These are phyloP conservation scores for Rhizophora mangle DNA, from an alignment of 345 rosid genomes.

Conservation along the genomic window DNA sequence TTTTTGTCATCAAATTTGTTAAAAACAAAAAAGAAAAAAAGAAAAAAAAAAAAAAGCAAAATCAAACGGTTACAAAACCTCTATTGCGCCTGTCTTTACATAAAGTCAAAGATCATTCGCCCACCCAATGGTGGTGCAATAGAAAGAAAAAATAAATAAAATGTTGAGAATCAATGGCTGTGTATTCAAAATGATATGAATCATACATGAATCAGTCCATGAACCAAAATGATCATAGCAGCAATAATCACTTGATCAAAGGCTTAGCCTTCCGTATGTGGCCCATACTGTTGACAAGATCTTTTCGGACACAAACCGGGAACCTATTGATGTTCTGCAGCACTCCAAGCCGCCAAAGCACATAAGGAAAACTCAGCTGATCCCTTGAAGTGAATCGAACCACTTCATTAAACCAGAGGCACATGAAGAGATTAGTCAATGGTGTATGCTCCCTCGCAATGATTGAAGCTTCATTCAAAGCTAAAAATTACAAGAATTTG, in stretches of 20 bases:
- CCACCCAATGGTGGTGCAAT: too few relatives aligned
- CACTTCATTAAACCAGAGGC: conserved; percentile 98
- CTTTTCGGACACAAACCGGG: conserved; percentile 89
- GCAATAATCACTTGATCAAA: conserved; percentile 24
- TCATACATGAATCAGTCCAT: too few relatives aligned
- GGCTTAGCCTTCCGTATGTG: conserved; percentile 90
- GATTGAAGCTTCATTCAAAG: conserved; percentile 82
- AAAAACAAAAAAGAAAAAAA: too few relatives aligned
- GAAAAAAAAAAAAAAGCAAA: too few relatives aligned
- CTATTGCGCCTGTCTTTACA: too few relatives aligned
- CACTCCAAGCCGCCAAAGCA: conserved; percentile 78
- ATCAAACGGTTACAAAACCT: too few relatives aligned
- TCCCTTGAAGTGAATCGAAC: conserved; percentile 91
- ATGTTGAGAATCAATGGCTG: too few relatives aligned
- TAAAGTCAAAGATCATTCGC: too few relatives aligned
- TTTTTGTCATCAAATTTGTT: too few relatives aligned
- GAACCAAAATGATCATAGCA: neutral
- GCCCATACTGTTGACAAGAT: conserved; percentile 90
- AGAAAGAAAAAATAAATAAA: too few relatives aligned
- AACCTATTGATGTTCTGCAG: conserved; percentile 67
- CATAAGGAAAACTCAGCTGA: conserved; percentile 90
- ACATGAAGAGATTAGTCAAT: conserved; percentile 68
- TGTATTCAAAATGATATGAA: too few relatives aligned
- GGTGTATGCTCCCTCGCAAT: conserved; percentile 86
- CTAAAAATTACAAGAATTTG: conserved; percentile 39